Conservation (phyloP, 2,329 filamentous ascomycete species). For the Meredithiella fracta region DNA sequence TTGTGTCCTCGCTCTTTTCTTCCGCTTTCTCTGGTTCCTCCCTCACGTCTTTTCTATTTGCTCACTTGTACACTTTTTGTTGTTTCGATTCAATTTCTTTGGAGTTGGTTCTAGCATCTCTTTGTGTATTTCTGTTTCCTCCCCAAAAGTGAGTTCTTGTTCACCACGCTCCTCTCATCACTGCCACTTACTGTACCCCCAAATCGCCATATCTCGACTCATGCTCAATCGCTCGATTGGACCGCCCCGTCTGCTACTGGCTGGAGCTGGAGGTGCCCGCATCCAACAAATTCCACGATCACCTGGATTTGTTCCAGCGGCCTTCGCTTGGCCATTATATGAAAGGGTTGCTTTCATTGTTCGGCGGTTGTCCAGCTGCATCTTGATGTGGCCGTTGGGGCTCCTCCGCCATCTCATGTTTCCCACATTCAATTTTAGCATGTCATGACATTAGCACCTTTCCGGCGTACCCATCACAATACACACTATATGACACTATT, state of each 20-base stretch:
- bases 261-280: not conserved
- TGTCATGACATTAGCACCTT: too few species aligned
- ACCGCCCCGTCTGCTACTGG: not conserved
- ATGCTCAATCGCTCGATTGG: not conserved
- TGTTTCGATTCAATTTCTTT: conserved; percentile 26
- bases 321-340: not conserved
- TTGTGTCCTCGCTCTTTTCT: conserved; percentile 11
- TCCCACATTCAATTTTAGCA: too few species aligned
- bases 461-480: too few species aligned
- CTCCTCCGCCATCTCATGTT: too few species aligned
- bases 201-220: not conserved
- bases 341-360: not conserved
- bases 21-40: conserved; percentile 5
- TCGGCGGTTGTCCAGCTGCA: too few species aligned
- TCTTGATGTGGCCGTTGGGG: too few species aligned
- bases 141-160: conserved; percentile 34
- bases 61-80: conserved; percentile 21
- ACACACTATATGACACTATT: not conserved
- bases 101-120: conserved; percentile 19
- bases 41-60: conserved; percentile 20
- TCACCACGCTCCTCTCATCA: not conserved
- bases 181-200: not conserved
- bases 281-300: not conserved
- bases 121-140: conserved; percentile 17
- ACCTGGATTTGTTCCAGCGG: conserved; percentile 3